Conservation (phyloP, 2,329 filamentous ascomycete genomes). For the Fusarium fujikuroi region DNA sequence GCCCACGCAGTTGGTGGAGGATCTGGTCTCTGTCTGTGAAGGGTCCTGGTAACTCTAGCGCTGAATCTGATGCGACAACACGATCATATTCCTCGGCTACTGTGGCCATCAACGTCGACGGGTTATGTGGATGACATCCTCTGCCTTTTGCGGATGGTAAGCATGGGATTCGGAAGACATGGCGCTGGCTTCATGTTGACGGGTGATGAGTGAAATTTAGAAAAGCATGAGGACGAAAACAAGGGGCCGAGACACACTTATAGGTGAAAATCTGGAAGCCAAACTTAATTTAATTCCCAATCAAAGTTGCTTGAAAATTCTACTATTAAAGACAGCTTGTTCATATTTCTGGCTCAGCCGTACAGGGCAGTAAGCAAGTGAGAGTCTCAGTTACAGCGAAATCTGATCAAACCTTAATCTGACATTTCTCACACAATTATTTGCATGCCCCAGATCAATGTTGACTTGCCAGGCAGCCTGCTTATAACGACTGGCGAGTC, state of each 20-base stretch:
- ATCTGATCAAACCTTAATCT: too few relatives aligned
- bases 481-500: too few relatives aligned
- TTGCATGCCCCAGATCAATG: neutral
- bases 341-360: neutral
- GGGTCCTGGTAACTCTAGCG: neutral
- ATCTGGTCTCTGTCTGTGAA: neutral
- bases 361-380: too few relatives aligned
- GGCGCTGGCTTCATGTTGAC: fast-evolving
- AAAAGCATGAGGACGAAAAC: neutral
- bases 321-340: neutral
- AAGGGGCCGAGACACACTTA: neutral
- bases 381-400: neutral
- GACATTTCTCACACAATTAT: too few relatives aligned
- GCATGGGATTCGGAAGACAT: neutral
- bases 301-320: neutral
- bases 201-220: neutral
- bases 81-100: neutral
- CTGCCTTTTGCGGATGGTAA: neutral
- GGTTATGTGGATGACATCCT: neutral
- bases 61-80: neutral
- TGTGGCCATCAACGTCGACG: neutral
- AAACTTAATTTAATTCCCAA: neutral
- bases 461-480: too few relatives aligned
- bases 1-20: neutral
- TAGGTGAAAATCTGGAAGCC: fast-evolving